These are phyloP conservation scores for Eimeria sp. DNA, from an alignment of 169 alveolate species.

Conservation along the genomic window DNA sequence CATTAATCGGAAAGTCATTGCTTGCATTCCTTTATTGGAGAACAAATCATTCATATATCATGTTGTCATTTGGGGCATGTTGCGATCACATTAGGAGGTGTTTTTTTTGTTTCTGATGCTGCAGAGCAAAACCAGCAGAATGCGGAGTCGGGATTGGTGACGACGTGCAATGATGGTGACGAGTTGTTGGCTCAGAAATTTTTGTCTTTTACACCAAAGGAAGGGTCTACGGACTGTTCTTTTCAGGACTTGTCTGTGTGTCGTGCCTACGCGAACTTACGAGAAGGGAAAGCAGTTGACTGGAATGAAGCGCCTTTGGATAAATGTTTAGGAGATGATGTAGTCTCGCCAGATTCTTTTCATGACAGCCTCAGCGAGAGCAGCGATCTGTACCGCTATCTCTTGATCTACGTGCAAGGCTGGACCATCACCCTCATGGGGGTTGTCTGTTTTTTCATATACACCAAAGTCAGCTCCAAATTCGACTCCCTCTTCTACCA, in stretches of 20 bases:
- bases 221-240: conserved; percentile 10
- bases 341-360: conserved; percentile 29
- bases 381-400: conserved; percentile 75
- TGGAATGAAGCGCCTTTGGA: conserved; percentile 15
- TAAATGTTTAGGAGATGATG: conserved; percentile 15
- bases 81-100: not conserved
- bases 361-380: conserved; percentile 43
- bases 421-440: conserved; percentile 56
- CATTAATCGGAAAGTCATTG: too few relatives aligned
- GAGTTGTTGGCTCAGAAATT: conserved; percentile 29
- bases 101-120: not conserved
- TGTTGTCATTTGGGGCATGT: not conserved
- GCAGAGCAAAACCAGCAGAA: conserved; percentile 9
- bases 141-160: conserved; percentile 21
- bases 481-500: conserved; percentile 79
- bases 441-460: conserved; percentile 21
- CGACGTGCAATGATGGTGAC: conserved; percentile 76
- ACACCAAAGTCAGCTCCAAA: conserved; percentile 52
- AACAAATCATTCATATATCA: not conserved
- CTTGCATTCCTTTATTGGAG: too few relatives aligned
- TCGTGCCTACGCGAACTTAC: conserved; percentile 29
- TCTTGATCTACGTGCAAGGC: conserved; percentile 55
- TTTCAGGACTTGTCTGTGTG: conserved; percentile 45
- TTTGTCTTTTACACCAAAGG: conserved; percentile 58
- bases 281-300: conserved; percentile 33